Evolutionary conservation across 2,329 filamentous ascomycete genomes (phyloP).

Genomic region (Alternaria hordeiaustralica): DNA sequence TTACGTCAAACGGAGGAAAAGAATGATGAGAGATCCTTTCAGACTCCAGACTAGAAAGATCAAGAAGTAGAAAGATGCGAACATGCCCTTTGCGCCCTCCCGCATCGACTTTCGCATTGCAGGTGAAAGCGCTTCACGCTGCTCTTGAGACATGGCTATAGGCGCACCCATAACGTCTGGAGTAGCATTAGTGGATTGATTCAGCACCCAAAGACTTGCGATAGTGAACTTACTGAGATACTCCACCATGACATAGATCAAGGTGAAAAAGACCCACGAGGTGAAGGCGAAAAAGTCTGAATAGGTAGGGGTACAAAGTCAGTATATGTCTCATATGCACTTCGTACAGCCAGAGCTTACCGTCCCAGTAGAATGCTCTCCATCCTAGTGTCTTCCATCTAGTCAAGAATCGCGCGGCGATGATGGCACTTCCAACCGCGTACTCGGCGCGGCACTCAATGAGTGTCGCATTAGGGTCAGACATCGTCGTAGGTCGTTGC

Average conservation of each 20-base stretch:
- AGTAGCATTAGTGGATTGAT: background rate
- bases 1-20: background rate
- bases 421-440: background rate
- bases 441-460: background rate
- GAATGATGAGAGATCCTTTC: background rate
- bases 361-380: background rate
- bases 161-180: background rate
- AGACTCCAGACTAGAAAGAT: background rate
- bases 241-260: constrained; percentile 2
- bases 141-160: constrained; percentile 4
- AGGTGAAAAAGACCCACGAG: background rate
- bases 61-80: background rate
- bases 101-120: background rate
- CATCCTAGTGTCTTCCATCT: background rate
- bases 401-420: background rate
- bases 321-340: too few species aligned
- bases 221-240: background rate
- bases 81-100: constrained; percentile 1
- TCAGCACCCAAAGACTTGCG: background rate
- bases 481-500: background rate
- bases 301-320: too few species aligned
- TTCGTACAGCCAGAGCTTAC: too few species aligned
- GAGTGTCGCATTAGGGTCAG: background rate
- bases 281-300: background rate
- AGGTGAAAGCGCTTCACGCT: background rate